Percentiles rank a stretch among this genome's conserved stretches.
Evolutionary conservation across 1,284 basidiomycete species (phyloP).

Genomic region (Exobasidium rhododendri): DNA sequence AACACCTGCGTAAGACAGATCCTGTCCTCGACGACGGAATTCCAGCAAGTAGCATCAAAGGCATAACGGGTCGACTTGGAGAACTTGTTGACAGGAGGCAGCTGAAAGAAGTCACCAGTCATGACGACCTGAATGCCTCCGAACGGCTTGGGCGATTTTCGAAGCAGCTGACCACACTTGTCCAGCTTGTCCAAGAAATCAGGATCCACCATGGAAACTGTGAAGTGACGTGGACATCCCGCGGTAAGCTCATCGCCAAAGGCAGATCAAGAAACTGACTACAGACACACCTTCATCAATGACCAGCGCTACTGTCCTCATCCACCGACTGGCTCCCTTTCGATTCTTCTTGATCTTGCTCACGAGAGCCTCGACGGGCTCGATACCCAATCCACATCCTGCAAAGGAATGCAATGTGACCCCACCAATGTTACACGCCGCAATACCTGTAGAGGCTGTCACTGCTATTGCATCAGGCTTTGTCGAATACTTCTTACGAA

Average conservation of each 20-base stretch:
- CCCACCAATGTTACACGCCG: constrained; percentile 87
- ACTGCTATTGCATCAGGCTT: constrained; percentile 68
- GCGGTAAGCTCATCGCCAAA: constrained; percentile 3
- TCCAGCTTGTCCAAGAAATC: constrained; percentile 85
- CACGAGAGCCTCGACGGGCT: constrained; percentile 64
- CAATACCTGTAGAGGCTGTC: constrained; percentile 86
- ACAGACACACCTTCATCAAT: constrained; percentile 83
- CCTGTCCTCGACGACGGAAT: constrained; percentile 68
- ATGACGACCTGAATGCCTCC: constrained; percentile 93
- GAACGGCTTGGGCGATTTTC: constrained; percentile 67
- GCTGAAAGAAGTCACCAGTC: constrained; percentile 93
- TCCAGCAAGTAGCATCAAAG: constrained; percentile 86
- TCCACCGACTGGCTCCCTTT: constrained; percentile 68
- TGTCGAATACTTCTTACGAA: constrained; percentile 60
- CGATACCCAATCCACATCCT: constrained; percentile 77
- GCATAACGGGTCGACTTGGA: constrained; percentile 35
- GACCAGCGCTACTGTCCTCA: constrained; percentile 73
- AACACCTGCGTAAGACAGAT: constrained; percentile 89
- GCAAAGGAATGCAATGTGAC: constrained; percentile 90
- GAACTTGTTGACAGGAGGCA: constrained; percentile 77
- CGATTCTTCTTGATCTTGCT: constrained; percentile 69
- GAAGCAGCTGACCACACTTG: constrained; percentile 64
- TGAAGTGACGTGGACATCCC: not conserved
- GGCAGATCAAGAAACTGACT: too few relatives aligned
- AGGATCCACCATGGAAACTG: constrained; percentile 86